Evolutionary conservation across 805 yeast species (phyloP), one percentile per base, ranked within the genome.

Genomic region (Wickerhamiella vanderwaltii): DNA sequence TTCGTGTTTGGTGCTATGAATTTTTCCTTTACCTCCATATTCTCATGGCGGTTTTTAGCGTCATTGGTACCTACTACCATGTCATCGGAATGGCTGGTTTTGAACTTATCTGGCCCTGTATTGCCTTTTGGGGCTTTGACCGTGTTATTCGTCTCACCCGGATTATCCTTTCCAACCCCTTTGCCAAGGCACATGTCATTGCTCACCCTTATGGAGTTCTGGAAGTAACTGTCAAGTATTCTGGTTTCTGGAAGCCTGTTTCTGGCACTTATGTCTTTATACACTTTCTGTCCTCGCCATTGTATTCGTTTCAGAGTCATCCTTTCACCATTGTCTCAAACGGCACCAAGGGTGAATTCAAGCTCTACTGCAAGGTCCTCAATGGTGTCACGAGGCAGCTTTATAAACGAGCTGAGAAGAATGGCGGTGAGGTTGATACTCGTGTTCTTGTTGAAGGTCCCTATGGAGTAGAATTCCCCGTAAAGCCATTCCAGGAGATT

Each of bases 61-160:
- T 78, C 45, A 65, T 66, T 9, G 72, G 73, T 43, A 69, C 73
- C 40, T 79, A 77, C 70, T 65, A 65, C 34, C 94, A 83, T 23
- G 32, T 48, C 23, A 29, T 17, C 4, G 34, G 29, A 2, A 38
- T 45, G 4, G 49, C 46, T 1, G 51, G 53, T 7, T 63, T 66
- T 49, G 67, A 64, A 43, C 73, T 68, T 61, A 51, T 69, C 16
- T 74, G 71, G 43, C 69, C 74, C 4, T 54, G 77, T 6, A 67
- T 73, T 45, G 77, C 73, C 0, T 64, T 84, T 6, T 85, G 94
- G 94, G 68, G 64, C 1, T 66, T 74, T 48, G 93, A 85, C 54
- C 64, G 87, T 43, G 46, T 73, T 0, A 52, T 71, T 11, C 68
- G 94, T 48, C 45, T 77, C 9, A 60, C 67, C 1, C 68, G 84